Percentiles rank a stretch among this genome's conserved stretches.
phyloP scores from a whole-genome alignment of 208 protist species.

The Zelonia costaricensis region DNA sequence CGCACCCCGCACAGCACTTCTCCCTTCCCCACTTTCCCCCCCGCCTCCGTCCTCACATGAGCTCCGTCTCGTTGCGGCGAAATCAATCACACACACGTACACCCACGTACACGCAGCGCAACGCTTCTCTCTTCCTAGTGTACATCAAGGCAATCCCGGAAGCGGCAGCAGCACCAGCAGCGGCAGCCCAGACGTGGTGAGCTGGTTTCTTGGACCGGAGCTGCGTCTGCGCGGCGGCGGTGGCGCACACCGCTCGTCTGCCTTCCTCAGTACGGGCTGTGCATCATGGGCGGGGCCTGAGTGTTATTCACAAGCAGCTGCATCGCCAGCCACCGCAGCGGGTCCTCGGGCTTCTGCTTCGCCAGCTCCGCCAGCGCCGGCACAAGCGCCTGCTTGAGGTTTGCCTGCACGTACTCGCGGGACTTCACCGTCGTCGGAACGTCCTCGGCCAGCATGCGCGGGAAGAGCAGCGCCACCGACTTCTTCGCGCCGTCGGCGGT shows the following conservation, averaged over 20 bases:
- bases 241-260: not conserved
- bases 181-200: too few species aligned
- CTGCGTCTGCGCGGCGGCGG: too few species aligned
- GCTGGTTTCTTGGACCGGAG: too few species aligned
- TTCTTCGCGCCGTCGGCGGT: conserved; percentile 42
- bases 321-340: conserved; percentile 86
- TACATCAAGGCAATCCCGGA: too few species aligned
- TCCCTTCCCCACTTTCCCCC: too few species aligned
- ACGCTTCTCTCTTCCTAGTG: too few species aligned
- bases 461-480: conserved; percentile 72
- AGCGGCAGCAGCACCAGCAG: too few species aligned
- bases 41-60: too few species aligned
- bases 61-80: too few species aligned
- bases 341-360: conserved; percentile 81
- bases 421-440: conserved; percentile 57
- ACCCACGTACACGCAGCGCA: too few species aligned
- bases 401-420: conserved; percentile 83
- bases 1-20: too few species aligned
- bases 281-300: conserved; percentile 71
- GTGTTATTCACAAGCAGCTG: conserved; percentile 83
- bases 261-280: not conserved
- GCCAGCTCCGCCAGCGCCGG: conserved; percentile 83
- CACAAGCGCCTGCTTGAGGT: conserved; percentile 81
- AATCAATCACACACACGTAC: too few species aligned
- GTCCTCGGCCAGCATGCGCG: conserved; percentile 75